A percentile compares a stretch with the other conserved stretches of the same genome.
Evolutionary conservation across 2,329 filamentous ascomycete species (phyloP).

Genomic region (Phaeosphaeria sp.): DNA sequence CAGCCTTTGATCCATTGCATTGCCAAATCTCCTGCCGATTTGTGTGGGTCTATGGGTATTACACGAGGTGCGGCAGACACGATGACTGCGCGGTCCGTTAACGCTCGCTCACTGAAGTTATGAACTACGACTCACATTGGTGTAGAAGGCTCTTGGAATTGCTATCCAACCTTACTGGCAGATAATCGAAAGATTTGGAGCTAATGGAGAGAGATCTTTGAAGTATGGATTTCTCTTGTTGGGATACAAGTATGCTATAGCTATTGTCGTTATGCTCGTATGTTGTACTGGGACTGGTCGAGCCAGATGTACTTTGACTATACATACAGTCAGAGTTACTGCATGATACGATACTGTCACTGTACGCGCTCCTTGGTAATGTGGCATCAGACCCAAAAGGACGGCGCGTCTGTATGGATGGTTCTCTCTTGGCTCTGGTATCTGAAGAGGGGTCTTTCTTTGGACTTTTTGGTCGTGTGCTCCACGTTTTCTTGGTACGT

Average conservation of each 20-base stretch:
- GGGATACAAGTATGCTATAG: neutral
- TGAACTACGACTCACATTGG: constrained; percentile 31
- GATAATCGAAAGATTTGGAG: constrained; percentile 25
- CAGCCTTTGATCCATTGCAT: constrained; percentile 34
- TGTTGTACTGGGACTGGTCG: neutral
- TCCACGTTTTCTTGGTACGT: constrained; percentile 40
- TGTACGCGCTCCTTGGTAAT: neutral
- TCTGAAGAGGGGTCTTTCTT: constrained; percentile 13
- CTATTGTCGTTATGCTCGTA: neutral
- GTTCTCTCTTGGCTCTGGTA: constrained; percentile 1
- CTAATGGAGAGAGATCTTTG: neutral
- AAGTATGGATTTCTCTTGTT: neutral
- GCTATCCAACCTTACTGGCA: constrained; percentile 29
- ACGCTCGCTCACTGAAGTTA: neutral
- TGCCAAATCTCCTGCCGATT: constrained; percentile 22
- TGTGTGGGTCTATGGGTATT: constrained; percentile 36
- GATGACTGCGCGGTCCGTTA: constrained; percentile 25
- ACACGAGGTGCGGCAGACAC: constrained; percentile 24
- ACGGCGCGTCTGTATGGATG: constrained; percentile 5
- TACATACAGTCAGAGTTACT: neutral
- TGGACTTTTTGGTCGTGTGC: constrained; percentile 35
- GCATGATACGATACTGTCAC: neutral
- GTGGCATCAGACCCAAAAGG: constrained; percentile 6
- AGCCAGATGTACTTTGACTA: neutral
- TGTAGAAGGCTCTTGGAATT: constrained; percentile 27